These are phyloP conservation scores for Eudorina sp. DNA, from an alignment of 139 green algal genomes.

Conservation along the genomic window DNA sequence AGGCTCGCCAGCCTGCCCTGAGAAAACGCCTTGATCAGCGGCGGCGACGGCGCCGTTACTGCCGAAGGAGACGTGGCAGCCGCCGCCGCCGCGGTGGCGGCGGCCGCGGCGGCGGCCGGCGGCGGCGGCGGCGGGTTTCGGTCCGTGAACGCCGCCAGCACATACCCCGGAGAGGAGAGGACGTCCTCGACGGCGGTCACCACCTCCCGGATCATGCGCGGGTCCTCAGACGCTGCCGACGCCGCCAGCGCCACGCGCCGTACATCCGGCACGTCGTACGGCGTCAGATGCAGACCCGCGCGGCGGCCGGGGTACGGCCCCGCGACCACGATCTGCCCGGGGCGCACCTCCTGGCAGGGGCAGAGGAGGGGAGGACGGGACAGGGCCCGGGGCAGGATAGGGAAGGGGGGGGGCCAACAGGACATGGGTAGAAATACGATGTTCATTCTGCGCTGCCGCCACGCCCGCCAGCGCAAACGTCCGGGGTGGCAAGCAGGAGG, in stretches of 20 bases:
- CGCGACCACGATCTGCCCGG: neutral
- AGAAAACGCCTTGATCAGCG: too few relatives aligned
- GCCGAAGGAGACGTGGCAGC: neutral
- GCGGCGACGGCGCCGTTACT: too few relatives aligned
- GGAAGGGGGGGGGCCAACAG: too few relatives aligned
- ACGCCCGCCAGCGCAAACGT: too few relatives aligned
- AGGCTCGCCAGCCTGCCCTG: too few relatives aligned
- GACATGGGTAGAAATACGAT: too few relatives aligned
- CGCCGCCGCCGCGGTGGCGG: neutral
- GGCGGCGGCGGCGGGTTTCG: neutral
- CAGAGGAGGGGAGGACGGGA: neutral
- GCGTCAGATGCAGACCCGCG: neutral
- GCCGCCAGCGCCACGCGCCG: slow-evolving; percentile 19
- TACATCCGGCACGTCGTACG: slow-evolving; percentile 48
- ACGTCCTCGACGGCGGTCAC: slow-evolving; percentile 55
- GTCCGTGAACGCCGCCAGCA: neutral
- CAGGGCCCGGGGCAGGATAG: too few relatives aligned
- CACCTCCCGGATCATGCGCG: neutral
- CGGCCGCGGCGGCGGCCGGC: too few relatives aligned
- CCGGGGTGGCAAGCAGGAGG: too few relatives aligned
- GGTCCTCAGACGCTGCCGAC: neutral
- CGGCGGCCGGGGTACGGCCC: neutral
- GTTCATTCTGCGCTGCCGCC: too few relatives aligned
- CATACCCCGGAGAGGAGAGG: slow-evolving; percentile 59
- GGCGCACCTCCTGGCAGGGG: neutral